Evolutionary conservation across 75 land plant genomes (phyloP).

Genomic region (Azolla pinnata): DNA sequence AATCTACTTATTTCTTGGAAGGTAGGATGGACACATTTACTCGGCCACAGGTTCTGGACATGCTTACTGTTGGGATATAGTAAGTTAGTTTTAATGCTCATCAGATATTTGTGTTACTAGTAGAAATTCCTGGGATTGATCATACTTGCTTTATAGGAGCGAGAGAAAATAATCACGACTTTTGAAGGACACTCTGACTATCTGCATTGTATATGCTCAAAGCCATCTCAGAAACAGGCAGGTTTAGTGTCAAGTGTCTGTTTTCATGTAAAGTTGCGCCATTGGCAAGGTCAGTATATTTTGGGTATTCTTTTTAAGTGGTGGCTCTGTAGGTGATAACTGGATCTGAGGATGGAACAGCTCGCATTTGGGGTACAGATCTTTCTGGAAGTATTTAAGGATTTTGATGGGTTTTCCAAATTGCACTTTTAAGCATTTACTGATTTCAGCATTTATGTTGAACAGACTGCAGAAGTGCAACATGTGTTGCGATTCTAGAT

Average conservation of each 20-base stretch:
- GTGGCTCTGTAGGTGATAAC: slow-evolving; percentile 89
- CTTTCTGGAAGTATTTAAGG: neutral
- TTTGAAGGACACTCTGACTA: slow-evolving; percentile 79
- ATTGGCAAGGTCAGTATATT: neutral
- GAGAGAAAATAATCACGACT: slow-evolving; percentile 32
- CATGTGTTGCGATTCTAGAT: slow-evolving; percentile 43
- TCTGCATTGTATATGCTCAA: slow-evolving; percentile 59
- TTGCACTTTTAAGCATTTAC: too few species aligned
- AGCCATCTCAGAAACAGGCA: slow-evolving; percentile 70
- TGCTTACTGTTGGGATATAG: slow-evolving; percentile 95
- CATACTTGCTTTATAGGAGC: slow-evolving; percentile 37
- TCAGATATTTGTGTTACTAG: neutral
- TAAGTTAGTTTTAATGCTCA: slow-evolving; percentile 21
- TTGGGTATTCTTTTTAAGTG: slow-evolving; percentile 2
- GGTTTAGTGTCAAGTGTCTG: neutral
- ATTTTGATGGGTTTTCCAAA: too few species aligned
- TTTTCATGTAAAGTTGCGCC: neutral
- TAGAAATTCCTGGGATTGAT: neutral
- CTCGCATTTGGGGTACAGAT: slow-evolving; percentile 75
- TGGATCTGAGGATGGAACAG: slow-evolving; percentile 96
- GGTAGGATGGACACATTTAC: slow-evolving; percentile 55
- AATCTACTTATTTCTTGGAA: slow-evolving; percentile 10
- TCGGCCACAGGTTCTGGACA: slow-evolving; percentile 82
- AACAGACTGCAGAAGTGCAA: slow-evolving; percentile 68
- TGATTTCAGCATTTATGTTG: too few species aligned